These are phyloP conservation scores for Cladosporium sp. DNA, from an alignment of 2,329 filamentous ascomycete species.

Conservation along the genomic window DNA sequence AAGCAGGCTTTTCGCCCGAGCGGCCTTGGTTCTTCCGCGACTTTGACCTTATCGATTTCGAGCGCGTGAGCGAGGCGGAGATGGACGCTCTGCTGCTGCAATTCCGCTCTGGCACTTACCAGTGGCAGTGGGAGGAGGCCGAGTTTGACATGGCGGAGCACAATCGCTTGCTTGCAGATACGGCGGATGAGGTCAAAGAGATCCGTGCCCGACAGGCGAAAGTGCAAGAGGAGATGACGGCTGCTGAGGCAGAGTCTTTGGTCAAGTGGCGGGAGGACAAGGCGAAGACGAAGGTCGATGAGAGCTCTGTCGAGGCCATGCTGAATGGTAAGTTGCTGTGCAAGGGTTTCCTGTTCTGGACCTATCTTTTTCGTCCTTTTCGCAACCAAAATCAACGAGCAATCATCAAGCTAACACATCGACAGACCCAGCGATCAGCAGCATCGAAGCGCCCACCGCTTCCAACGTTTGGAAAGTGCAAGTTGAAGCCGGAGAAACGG, in stretches of 20 bases:
- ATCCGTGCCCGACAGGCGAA: slow-evolving; percentile 44
- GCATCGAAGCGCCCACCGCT: slow-evolving; percentile 41
- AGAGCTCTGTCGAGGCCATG: slow-evolving; percentile 47
- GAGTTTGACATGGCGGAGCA: slow-evolving; percentile 55
- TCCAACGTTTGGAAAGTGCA: slow-evolving; percentile 45
- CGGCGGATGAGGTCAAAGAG: slow-evolving; percentile 43
- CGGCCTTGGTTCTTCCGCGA: slow-evolving; percentile 54
- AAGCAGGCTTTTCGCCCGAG: slow-evolving; percentile 43
- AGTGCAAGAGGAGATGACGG: slow-evolving; percentile 47
- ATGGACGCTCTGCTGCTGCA: slow-evolving; percentile 46
- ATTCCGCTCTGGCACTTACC: slow-evolving; percentile 49
- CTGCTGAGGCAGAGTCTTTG: slow-evolving; percentile 44
- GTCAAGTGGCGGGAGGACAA: slow-evolving; percentile 42
- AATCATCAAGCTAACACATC: background rate
- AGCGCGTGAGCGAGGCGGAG: slow-evolving; percentile 50
- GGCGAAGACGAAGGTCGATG: slow-evolving; percentile 41
- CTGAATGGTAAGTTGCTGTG: slow-evolving; percentile 38
- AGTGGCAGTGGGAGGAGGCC: slow-evolving; percentile 47
- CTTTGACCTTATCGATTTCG: slow-evolving; percentile 55
- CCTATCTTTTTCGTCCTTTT: background rate
- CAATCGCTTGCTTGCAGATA: slow-evolving; percentile 46
- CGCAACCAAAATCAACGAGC: too few relatives aligned
- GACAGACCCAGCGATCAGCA: slow-evolving; percentile 32
- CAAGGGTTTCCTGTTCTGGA: background rate
- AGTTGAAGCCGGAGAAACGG: slow-evolving; percentile 34